These are phyloP conservation scores for Eucalyptus tenuipes DNA, from an alignment of 345 rosid genomes.

Conservation along the genomic window DNA sequence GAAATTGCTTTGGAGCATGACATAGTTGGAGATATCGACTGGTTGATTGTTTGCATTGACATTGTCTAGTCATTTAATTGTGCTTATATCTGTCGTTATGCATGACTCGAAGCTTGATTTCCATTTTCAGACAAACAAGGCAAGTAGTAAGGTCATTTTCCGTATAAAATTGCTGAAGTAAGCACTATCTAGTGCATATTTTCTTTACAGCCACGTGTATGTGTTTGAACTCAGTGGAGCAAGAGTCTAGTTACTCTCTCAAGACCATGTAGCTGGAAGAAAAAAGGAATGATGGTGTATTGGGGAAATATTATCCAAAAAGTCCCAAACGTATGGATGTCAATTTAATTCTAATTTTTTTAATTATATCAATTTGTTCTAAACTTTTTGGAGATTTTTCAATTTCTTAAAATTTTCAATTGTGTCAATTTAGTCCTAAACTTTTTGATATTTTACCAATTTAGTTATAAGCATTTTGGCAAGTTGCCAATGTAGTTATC, in stretches of 20 bases:
- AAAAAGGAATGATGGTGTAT: background rate
- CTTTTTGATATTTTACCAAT: too few relatives aligned
- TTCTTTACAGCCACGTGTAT: background rate
- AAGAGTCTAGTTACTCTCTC: background rate
- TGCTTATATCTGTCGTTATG: background rate
- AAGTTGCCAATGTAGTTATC: background rate
- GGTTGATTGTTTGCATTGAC: background rate
- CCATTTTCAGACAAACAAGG: background rate
- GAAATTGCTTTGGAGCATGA: background rate
- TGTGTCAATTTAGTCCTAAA: background rate
- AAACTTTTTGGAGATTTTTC: too few relatives aligned
- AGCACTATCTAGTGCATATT: background rate
- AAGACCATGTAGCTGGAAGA: background rate
- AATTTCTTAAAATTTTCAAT: too few relatives aligned
- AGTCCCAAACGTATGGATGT: too few relatives aligned
- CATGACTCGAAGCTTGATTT: background rate
- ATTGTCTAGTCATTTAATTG: background rate
- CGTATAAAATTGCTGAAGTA: background rate
- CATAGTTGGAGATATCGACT: background rate
- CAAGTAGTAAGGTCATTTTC: background rate
- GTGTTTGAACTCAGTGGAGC: background rate
- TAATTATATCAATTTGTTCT: too few relatives aligned
- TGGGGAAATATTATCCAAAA: background rate
- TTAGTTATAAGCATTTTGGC: background rate
- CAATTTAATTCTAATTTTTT: too few relatives aligned